phyloP scores from a whole-genome alignment of 2,329 filamentous ascomycete genomes.

The Colletotrichum musicola region DNA sequence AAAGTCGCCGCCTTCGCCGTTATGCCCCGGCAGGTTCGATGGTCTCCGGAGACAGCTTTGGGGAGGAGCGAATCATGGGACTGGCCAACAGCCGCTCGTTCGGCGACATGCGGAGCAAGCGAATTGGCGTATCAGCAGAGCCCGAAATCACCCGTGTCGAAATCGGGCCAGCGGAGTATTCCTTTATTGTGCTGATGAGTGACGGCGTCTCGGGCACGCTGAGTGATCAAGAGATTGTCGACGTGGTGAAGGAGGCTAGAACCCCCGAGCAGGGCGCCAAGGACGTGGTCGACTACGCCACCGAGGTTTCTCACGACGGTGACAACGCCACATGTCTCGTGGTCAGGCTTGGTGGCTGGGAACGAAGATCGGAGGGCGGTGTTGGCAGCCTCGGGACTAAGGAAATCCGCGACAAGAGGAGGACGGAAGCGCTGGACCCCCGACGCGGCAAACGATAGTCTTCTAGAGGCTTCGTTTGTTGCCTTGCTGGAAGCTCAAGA shows the following conservation, averaged over 20 bases:
- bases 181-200: constrained; percentile 87
- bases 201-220: constrained; percentile 91
- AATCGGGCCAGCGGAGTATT: constrained; percentile 85
- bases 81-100: constrained; percentile 95
- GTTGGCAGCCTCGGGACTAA: constrained; percentile 91
- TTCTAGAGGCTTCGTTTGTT: neutral
- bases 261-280: constrained; percentile 89
- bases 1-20: constrained; percentile 84
- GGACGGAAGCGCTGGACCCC: constrained; percentile 84
- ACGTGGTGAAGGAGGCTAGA: constrained; percentile 92
- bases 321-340: constrained; percentile 79
- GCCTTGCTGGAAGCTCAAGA: neutral
- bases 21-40: constrained; percentile 83
- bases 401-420: constrained; percentile 88
- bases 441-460: constrained; percentile 71
- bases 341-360: constrained; percentile 77
- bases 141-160: constrained; percentile 87
- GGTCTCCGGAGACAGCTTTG: constrained; percentile 90
- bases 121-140: constrained; percentile 93
- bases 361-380: constrained; percentile 83
- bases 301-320: constrained; percentile 79
- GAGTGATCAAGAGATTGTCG: constrained; percentile 94
- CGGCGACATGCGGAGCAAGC: constrained; percentile 91
- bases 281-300: constrained; percentile 87
- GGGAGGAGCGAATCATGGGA: constrained; percentile 94